Base-by-base conservation (phyloP, 345 rosid species). In the Cardamine chenopodiifolia region DNA sequence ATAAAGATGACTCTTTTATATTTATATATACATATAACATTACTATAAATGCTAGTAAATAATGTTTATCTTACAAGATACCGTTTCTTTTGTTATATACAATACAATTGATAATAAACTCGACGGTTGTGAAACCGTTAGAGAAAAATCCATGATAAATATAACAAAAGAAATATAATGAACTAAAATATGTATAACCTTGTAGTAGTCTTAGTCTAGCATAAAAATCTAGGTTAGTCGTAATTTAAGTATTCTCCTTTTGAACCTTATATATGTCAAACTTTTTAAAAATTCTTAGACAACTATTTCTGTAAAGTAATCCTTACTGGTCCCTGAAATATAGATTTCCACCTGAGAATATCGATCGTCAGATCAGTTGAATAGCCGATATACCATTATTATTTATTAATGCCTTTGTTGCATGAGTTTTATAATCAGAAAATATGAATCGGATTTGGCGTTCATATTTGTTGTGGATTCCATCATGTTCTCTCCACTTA, bases 401-500 rank as follows among this genome's bases (percentile, higher is more conserved):
- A 49, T 28, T 42, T 22, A 32, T 11, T 31, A 49, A 23, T 52
- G 32, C 17, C 18, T 11, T 60, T 52, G 19, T 34, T 70, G 72
- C 71, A 70, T 56, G 23, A 68, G 17, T 63, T 55, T 48, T 70
- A 55, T 70, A 70, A 56, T 63, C 28, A 25, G 3, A 37, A 32
- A 34, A 45, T 62, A 34, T 62, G 50, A 69, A 29, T 53, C 18
- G 18, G 23, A 44, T 32, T 15, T 53, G 28, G 39, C 65, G 17
- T 62, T 62, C 35, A 28, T 63, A 6, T 48, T 42, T 54, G 18
- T 14, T 62, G 76, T 56, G 71, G 72, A 77, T 47, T 55, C 80
- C 80, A 77, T 77, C 68, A 77, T 35, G 47, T 63, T 56, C 64
- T 64, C 72, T 63, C 72, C 76, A 64, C 80, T 64, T 32, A 62